Conservation (phyloP, 768 basidiomycete genomes). For the Tephrocybe sp. region DNA sequence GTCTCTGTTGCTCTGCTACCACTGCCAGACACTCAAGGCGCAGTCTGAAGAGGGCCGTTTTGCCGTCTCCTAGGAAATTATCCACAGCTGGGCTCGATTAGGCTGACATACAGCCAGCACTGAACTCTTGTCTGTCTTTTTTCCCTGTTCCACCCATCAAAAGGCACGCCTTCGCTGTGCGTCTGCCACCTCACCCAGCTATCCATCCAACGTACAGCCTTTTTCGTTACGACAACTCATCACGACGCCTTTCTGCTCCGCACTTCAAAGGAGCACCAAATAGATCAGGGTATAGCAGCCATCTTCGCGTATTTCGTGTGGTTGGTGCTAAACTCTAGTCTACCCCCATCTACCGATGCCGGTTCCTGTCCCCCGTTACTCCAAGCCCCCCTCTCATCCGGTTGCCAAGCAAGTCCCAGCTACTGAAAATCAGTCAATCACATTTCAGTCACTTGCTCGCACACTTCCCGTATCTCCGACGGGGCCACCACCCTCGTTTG, state of each 20-base stretch:
- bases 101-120: constrained; percentile 25
- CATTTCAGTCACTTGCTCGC: constrained; percentile 52
- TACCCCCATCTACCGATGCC: constrained; percentile 67
- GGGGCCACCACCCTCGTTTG: constrained; percentile 62
- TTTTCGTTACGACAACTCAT: constrained; percentile 57
- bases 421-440: constrained; percentile 41
- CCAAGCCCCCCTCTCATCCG: constrained; percentile 58
- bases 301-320: constrained; percentile 40
- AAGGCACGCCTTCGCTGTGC: constrained; percentile 95
- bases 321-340: constrained; percentile 40
- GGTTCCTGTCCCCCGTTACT: constrained; percentile 72
- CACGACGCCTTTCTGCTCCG: constrained; percentile 56
- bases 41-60: constrained; percentile 43
- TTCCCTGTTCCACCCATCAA: constrained; percentile 41
- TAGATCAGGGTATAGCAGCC: constrained; percentile 41
- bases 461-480: constrained; percentile 58
- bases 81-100: constrained; percentile 29
- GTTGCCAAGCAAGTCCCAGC: constrained; percentile 58
- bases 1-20: constrained; percentile 31
- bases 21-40: constrained; percentile 34
- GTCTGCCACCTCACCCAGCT: constrained; percentile 55
- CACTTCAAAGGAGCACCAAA: constrained; percentile 35
- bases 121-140: constrained; percentile 25
- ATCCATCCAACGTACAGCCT: constrained; percentile 25
- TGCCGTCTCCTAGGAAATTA: constrained; percentile 20